Percentiles rank a stretch among this genome's conserved stretches.
Conservation (phyloP, 1,284 basidiomycete genomes). For the Pterula multifida region DNA sequence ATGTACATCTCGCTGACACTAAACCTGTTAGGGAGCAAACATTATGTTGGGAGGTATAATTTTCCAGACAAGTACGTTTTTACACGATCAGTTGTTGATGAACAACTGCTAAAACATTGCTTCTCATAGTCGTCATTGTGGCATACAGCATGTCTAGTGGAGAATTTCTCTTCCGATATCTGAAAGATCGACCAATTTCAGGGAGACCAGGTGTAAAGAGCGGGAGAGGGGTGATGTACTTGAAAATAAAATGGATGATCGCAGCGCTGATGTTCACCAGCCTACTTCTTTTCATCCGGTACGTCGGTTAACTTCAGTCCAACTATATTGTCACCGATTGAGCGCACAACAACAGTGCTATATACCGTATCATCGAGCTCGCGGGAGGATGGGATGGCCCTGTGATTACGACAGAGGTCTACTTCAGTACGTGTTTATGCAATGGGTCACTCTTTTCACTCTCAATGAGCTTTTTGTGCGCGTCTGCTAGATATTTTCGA, state of each 20-base stretch:
- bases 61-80: constrained; percentile 27
- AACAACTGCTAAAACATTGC: neutral
- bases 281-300: constrained; percentile 11
- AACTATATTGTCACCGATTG: neutral
- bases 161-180: constrained; percentile 13
- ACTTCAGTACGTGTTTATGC: constrained; percentile 11
- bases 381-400: constrained; percentile 9
- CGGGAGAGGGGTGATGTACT: neutral
- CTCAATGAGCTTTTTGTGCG: neutral
- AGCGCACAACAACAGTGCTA: neutral
- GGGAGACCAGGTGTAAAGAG: neutral
- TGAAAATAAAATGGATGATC: constrained; percentile 8
- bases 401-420: constrained; percentile 11
- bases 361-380: constrained; percentile 9
- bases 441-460: too few species aligned
- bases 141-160: constrained; percentile 10
- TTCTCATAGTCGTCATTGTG: constrained; percentile 15
- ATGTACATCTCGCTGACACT: neutral
- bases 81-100: constrained; percentile 5
- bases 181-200: constrained; percentile 8
- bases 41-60: constrained; percentile 37
- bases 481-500: neutral
- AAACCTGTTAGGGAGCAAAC: constrained; percentile 19
- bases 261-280: constrained; percentile 8
- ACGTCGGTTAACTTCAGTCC: constrained; percentile 2